phyloP scores from a whole-genome alignment of 805 yeast genomes.

The Hanseniaspora singularis region DNA sequence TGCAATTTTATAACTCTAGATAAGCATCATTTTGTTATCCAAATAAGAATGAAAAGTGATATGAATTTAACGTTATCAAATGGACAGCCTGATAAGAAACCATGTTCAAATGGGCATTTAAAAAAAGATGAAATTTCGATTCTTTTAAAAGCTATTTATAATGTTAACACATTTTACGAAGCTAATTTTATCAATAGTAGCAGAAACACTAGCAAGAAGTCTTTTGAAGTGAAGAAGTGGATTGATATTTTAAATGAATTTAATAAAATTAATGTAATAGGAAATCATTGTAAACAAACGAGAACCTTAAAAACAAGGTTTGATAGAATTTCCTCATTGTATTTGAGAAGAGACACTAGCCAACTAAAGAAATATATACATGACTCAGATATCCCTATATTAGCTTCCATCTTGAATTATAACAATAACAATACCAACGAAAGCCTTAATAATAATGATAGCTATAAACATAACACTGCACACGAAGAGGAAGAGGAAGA shows the following conservation, averaged over 20 bases:
- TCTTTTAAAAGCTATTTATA: background rate
- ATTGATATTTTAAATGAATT: slow-evolving; percentile 21
- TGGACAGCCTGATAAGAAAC: too few species aligned
- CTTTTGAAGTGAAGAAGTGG: slow-evolving; percentile 21
- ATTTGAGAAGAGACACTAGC: slow-evolving; percentile 1
- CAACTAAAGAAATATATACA: too few species aligned
- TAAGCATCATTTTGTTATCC: too few species aligned
- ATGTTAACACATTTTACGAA: background rate
- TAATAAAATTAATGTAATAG: slow-evolving; percentile 21
- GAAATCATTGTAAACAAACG: slow-evolving; percentile 21
- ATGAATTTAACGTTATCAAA: too few species aligned
- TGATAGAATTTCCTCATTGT: slow-evolving; percentile 20
- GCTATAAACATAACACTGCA: background rate
- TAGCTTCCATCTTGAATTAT: too few species aligned
- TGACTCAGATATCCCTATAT: too few species aligned
- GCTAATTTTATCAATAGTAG: too few species aligned
- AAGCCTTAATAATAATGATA: background rate
- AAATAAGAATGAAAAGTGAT: too few species aligned
- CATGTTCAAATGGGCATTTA: too few species aligned
- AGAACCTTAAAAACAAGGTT: slow-evolving; percentile 26
- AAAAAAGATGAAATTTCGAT: background rate
- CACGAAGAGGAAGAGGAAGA: background rate
- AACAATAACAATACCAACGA: background rate
- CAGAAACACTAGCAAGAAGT: background rate
- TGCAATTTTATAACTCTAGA: too few species aligned